Evolutionary conservation across 148 eudicot genomes (phyloP).

Genomic region (Camellia lanceoleosa): DNA sequence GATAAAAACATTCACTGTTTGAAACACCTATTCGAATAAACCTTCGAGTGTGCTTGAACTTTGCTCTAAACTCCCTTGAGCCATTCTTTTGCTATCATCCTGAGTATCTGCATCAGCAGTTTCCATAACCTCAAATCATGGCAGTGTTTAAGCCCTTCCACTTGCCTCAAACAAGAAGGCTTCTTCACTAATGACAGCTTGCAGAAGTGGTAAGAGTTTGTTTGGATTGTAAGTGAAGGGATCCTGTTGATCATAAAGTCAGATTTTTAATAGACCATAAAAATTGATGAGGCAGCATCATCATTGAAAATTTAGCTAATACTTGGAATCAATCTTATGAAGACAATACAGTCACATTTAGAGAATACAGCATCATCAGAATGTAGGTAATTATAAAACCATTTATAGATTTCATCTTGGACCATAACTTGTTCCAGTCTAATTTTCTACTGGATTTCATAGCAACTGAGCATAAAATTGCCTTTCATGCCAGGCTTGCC

Average conservation of each 20-base stretch:
- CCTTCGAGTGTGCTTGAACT: conserved; percentile 23
- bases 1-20: not conserved
- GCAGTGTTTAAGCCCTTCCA: conserved; percentile 20
- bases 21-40: conserved; percentile 17
- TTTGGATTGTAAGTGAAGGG: conserved; percentile 53
- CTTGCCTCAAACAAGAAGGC: conserved; percentile 32
- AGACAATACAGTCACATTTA: not conserved
- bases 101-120: conserved; percentile 13
- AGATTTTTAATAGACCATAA: not conserved
- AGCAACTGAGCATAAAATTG: not conserved
- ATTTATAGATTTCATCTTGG: not conserved
- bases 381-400: not conserved
- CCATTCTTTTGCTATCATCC: conserved; percentile 15
- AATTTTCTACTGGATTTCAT: not conserved
- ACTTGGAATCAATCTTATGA: not conserved
- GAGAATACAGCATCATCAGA: not conserved
- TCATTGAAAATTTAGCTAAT: not conserved
- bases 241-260: conserved; percentile 35
- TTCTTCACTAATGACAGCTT: conserved; percentile 64
- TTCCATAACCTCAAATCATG: conserved; percentile 22
- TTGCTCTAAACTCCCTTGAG: conserved; percentile 11
- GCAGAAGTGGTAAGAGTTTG: conserved; percentile 79
- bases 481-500: not conserved
- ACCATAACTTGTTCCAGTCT: not conserved
- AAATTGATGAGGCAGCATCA: not conserved